Evolutionary conservation across 2,329 filamentous ascomycete genomes (phyloP), one percentile per base, ranked within the genome.

Genomic region (Fusarium anguioides): DNA sequence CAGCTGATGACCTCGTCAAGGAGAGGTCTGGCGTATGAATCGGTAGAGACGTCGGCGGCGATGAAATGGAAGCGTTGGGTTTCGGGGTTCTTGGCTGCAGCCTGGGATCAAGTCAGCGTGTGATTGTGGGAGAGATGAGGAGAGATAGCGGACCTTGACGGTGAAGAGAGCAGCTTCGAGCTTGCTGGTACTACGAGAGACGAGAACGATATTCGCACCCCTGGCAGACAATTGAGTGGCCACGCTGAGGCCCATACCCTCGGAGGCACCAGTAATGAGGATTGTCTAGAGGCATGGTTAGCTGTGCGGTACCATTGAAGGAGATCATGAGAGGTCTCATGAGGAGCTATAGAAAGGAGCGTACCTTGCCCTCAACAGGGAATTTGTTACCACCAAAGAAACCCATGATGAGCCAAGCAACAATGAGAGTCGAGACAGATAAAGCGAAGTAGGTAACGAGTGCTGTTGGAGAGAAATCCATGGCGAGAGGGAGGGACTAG

Each of bases 261-360:
- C 92, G 1, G 96, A 97, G 29, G 90, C 94, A 44, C 96, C 96
- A 1, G 96, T 99, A 50, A 99, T 83, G 54, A 98, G 83, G 50
- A 96, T 85, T 4, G 94, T 97, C 94, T 97, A 47, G 23, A 51
- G 11, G 35, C 15, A 39, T 46, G 29, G 55, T 60, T 21, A 49
- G 35, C 36, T 66, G 49, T 61, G 60, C 36, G 64, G 52, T 62
- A 60, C 54, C 51, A 14, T 37, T n/a, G 57, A 52, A 46, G 40
- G 44, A 26, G 17, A 53, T 49, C 60, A 59, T 48, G 56, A 66
- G 51, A 50, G 20, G 46, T 49, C 20, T 58, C 65, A 58, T 50
- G 12, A 57, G 41, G 24, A 29, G 46, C 31, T 9, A n/a, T 12
- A 40, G 24, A 44, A 31, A 53, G 20, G 42, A 5, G 74, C 82